Conservation (phyloP, 352 stramenopile genomes). For the Globisporangium lucens region DNA sequence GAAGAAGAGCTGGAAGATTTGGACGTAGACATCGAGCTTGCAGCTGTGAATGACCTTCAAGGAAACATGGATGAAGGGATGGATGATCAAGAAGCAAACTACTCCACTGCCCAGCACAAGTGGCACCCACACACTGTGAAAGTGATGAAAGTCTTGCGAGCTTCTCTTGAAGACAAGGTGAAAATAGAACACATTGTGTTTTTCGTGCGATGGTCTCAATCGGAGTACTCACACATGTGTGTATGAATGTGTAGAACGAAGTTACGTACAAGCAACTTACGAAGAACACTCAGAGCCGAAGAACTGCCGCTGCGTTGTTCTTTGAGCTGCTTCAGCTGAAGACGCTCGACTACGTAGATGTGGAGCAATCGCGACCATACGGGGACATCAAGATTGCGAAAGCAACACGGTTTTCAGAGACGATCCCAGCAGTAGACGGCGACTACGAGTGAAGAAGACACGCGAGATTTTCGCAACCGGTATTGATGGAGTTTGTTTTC, state of each 20-base stretch:
- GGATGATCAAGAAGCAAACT: constrained; percentile 29
- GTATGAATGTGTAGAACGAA: constrained; percentile 31
- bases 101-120: constrained; percentile 84
- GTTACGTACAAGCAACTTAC: constrained; percentile 87
- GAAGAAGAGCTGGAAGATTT: constrained; percentile 57
- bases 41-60: constrained; percentile 73
- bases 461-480: background rate
- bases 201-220: constrained; percentile 4
- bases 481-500: constrained; percentile 1
- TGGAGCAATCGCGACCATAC: constrained; percentile 92
- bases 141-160: constrained; percentile 88
- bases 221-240: background rate
- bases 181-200: background rate
- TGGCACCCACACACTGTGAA: constrained; percentile 98
- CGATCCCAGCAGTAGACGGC: constrained; percentile 77
- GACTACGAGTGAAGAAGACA: constrained; percentile 20
- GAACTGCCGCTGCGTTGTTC: constrained; percentile 93
- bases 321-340: constrained; percentile 98
- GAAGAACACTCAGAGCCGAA: constrained; percentile 72
- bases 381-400: constrained; percentile 92
- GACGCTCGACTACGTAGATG: constrained; percentile 96
- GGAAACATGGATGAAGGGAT: constrained; percentile 48
- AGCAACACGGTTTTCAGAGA: constrained; percentile 60
- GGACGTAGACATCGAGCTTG: constrained; percentile 80
- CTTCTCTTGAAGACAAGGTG: constrained; percentile 72